phyloP scores from a whole-genome alignment of 805 yeast genomes.

The Barnettozyma salicaria region DNA sequence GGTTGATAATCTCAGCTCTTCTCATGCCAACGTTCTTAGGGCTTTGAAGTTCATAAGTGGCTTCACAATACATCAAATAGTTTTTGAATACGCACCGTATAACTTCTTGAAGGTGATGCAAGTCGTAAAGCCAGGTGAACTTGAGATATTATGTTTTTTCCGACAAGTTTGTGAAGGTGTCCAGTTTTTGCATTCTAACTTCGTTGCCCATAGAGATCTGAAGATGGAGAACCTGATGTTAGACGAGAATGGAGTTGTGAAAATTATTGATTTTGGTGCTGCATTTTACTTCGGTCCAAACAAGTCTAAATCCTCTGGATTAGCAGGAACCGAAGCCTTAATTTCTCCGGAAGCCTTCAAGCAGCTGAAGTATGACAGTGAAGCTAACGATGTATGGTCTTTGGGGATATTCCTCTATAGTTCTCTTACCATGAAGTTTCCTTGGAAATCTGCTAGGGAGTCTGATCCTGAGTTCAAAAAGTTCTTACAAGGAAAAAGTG shows the following conservation, averaged over 20 bases:
- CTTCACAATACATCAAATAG: constrained; percentile 49
- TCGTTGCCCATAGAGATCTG: constrained; percentile 86
- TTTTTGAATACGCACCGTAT: constrained; percentile 86
- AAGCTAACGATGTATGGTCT: constrained; percentile 83
- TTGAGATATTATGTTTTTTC: constrained; percentile 72
- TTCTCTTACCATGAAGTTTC: constrained; percentile 46
- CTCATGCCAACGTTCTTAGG: constrained; percentile 68
- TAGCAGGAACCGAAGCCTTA: constrained; percentile 91
- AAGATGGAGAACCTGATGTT: constrained; percentile 91
- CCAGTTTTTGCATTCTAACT: constrained; percentile 60
- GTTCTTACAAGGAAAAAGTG: constrained; percentile 2
- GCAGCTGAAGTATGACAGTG: constrained; percentile 65
- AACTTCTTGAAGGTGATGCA: constrained; percentile 86
- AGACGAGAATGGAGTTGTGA: constrained; percentile 61
- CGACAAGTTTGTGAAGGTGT: constrained; percentile 76
- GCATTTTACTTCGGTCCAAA: constrained; percentile 60
- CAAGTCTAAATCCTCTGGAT: constrained; percentile 62
- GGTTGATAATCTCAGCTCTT: constrained; percentile 50
- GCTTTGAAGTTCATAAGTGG: constrained; percentile 71
- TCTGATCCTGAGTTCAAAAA: constrained; percentile 26
- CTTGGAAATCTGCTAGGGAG: constrained; percentile 42
- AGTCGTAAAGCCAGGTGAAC: constrained; percentile 61
- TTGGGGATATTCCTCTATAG: constrained; percentile 83
- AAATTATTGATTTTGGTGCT: constrained; percentile 88
- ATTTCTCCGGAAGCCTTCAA: constrained; percentile 83